A percentile compares a stretch with the other conserved stretches of the same genome.
Evolutionary conservation across 148 eudicot genomes (phyloP).

Genomic region (Talinum fruticosum): DNA sequence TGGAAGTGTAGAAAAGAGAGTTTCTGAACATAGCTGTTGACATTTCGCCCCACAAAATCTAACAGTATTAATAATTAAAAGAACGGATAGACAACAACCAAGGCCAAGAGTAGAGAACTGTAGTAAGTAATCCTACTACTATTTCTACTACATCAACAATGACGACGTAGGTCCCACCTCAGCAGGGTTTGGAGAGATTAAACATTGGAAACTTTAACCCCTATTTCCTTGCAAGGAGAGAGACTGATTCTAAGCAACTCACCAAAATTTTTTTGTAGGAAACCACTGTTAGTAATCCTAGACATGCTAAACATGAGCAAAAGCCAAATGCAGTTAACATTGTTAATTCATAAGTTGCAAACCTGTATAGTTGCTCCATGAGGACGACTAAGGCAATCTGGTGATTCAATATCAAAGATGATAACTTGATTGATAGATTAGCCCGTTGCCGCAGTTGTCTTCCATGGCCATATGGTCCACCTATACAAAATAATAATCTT

Average conservation of each 20-base stretch:
- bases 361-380: slow-evolving; percentile 90
- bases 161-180: no score
- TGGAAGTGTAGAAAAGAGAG: neutral
- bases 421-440: slow-evolving; percentile 60
- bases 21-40: neutral
- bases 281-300: neutral
- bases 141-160: no score
- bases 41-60: neutral
- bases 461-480: slow-evolving; percentile 94
- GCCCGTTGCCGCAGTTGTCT: slow-evolving; percentile 59
- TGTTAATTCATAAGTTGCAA: neutral
- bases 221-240: neutral
- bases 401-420: slow-evolving; percentile 76
- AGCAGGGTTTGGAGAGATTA: no score
- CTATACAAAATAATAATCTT: slow-evolving; percentile 72
- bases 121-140: no score
- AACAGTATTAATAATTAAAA: no score
- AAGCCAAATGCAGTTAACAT: neutral
- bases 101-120: neutral
- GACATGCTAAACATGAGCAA: slow-evolving; percentile 3
- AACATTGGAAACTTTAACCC: no score
- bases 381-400: slow-evolving; percentile 82
- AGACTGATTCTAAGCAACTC: neutral
- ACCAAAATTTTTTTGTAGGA: no score
- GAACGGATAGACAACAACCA: neutral